phyloP scores from a whole-genome alignment of 1,284 basidiomycete genomes.

The Pholiota adiposa region DNA sequence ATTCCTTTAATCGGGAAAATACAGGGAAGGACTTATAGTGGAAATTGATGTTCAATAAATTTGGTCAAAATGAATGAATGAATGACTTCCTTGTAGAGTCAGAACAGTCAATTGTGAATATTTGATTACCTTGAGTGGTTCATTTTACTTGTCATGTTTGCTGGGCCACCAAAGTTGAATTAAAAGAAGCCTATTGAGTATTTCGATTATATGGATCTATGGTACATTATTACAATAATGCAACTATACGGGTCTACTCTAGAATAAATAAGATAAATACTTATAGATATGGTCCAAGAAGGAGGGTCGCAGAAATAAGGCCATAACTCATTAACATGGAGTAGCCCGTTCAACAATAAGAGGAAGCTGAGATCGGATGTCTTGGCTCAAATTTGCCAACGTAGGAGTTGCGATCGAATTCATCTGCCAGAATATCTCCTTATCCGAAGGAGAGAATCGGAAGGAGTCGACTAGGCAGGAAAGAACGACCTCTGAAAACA shows the following conservation, averaged over 20 bases:
- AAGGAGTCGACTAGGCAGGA: slow-evolving; percentile 25
- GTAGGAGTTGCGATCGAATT: slow-evolving; percentile 27
- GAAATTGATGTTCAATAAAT: not conserved
- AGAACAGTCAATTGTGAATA: too few relatives aligned
- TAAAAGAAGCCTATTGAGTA: too few relatives aligned
- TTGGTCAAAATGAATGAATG: not conserved
- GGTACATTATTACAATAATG: not conserved
- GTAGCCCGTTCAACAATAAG: slow-evolving; percentile 18
- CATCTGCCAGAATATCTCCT: slow-evolving; percentile 35
- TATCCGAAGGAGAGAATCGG: slow-evolving; percentile 26
- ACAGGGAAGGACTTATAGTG: not conserved
- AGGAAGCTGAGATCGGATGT: slow-evolving; percentile 18
- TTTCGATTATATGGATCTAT: too few relatives aligned
- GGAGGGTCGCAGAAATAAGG: too few relatives aligned
- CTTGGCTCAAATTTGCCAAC: slow-evolving; percentile 8
- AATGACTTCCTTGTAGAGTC: too few relatives aligned
- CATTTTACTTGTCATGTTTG: too few relatives aligned
- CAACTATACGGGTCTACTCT: not conserved
- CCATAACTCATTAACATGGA: too few relatives aligned
- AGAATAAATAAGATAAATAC: not conserved
- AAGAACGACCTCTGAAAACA: slow-evolving; percentile 27
- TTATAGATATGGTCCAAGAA: too few relatives aligned
- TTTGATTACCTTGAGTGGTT: too few relatives aligned
- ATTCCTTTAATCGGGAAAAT: slow-evolving; percentile 45
- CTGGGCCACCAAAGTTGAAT: too few relatives aligned